phyloP scores from a whole-genome alignment of 2,329 filamentous ascomycete genomes.

The Hypomyces perniciosus region DNA sequence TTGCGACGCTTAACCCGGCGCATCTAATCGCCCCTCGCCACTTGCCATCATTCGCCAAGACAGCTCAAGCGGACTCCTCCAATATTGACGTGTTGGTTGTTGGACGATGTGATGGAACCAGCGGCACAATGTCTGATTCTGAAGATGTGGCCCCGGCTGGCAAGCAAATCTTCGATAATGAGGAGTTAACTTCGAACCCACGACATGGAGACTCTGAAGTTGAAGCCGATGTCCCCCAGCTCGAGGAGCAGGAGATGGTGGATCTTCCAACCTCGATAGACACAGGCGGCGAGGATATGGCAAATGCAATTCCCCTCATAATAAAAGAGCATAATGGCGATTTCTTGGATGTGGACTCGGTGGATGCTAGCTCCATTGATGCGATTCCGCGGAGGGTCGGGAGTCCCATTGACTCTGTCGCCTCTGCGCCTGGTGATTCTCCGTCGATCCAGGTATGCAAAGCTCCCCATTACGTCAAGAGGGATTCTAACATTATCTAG shows the following conservation, averaged over 20 bases:
- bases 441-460: slow-evolving; percentile 69
- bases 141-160: slow-evolving; percentile 38
- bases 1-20: slow-evolving; percentile 4
- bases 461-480: neutral
- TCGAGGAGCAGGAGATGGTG: slow-evolving; percentile 16
- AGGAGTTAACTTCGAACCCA: slow-evolving; percentile 30
- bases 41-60: neutral
- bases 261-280: neutral
- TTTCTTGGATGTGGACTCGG: slow-evolving; percentile 47
- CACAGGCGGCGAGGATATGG: slow-evolving; percentile 12
- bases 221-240: slow-evolving; percentile 17
- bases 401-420: slow-evolving; percentile 62
- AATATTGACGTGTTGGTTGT: neutral
- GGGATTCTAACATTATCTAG: slow-evolving; percentile 33
- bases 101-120: slow-evolving; percentile 33
- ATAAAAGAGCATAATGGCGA: slow-evolving; percentile 38
- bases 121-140: slow-evolving; percentile 43
- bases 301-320: slow-evolving; percentile 38
- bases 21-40: neutral
- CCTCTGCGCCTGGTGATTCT: slow-evolving; percentile 75
- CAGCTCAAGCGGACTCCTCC: neutral
- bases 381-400: slow-evolving; percentile 48
- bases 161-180: slow-evolving; percentile 36
- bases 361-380: slow-evolving; percentile 41
- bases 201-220: neutral